A percentile compares a stretch with the other conserved stretches of the same genome.
Evolutionary conservation across 2,329 filamentous ascomycete genomes (phyloP).

Genomic region (Penicillium sp.): DNA sequence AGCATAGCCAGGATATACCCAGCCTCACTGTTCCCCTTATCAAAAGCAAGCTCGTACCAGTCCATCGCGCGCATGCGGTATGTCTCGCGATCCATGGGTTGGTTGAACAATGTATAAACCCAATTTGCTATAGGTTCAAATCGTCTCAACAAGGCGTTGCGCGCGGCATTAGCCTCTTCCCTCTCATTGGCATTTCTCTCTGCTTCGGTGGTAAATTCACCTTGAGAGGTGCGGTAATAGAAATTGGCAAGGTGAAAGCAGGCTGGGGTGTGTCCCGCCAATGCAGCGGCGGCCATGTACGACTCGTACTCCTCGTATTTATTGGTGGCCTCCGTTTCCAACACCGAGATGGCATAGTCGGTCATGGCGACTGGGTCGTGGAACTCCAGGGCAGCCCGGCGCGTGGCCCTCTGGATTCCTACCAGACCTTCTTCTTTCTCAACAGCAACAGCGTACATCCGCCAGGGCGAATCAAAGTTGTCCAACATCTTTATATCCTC

Average conservation of each 20-base stretch:
- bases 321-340: slow-evolving; percentile 16
- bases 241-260: slow-evolving; percentile 38
- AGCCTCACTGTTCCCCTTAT: slow-evolving; percentile 21
- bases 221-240: slow-evolving; percentile 36
- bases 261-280: slow-evolving; percentile 28
- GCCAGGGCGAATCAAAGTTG: slow-evolving; percentile 29
- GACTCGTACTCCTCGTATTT: slow-evolving; percentile 36
- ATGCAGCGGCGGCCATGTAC: slow-evolving; percentile 37
- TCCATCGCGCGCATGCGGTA: slow-evolving; percentile 34
- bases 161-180: neutral
- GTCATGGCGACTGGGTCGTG: slow-evolving; percentile 32
- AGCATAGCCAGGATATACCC: slow-evolving; percentile 33
- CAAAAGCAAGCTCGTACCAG: slow-evolving; percentile 37
- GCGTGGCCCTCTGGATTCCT: slow-evolving; percentile 24
- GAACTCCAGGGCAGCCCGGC: slow-evolving; percentile 32
- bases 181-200: slow-evolving; percentile 6
- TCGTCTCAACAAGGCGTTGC: neutral
- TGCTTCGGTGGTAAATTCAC: slow-evolving; percentile 26
- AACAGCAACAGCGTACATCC: slow-evolving; percentile 24
- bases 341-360: slow-evolving; percentile 25
- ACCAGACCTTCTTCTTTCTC: slow-evolving; percentile 6
- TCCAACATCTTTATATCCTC: slow-evolving; percentile 15
- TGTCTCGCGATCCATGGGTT: slow-evolving; percentile 19
- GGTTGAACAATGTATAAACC: slow-evolving; percentile 12
- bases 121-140: neutral